Evolutionary conservation across 2,329 filamentous ascomycete genomes (phyloP).

Genomic region (Rutstroemia sp.): DNA sequence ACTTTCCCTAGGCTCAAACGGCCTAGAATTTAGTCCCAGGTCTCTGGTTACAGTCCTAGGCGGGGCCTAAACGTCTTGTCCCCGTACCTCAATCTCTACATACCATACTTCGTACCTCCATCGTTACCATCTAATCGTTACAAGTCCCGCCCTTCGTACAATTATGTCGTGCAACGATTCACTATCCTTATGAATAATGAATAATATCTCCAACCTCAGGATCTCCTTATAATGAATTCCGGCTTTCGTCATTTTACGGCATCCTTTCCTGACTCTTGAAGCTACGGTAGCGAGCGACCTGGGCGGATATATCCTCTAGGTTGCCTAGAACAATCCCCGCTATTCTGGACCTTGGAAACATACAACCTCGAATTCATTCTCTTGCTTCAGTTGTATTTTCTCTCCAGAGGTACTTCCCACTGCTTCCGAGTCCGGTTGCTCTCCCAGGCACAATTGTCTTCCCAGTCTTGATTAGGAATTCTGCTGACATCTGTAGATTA

Average conservation of each 20-base stretch:
- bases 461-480: neutral
- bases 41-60: too few species aligned
- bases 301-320: conserved; percentile 4
- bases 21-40: too few species aligned
- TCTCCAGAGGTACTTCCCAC: neutral
- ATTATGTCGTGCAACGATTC: conserved; percentile 1
- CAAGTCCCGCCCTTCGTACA: neutral
- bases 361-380: neutral
- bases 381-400: neutral
- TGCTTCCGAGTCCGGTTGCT: neutral
- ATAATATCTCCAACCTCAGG: too few species aligned
- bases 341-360: conserved; percentile 1
- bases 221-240: too few species aligned
- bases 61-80: neutral
- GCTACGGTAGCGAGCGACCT: conserved; percentile 3
- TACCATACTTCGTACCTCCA: too few species aligned
- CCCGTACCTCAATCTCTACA: neutral
- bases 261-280: neutral
- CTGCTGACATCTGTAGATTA: conserved; percentile 1
- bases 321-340: conserved; percentile 9
- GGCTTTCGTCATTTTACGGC: too few species aligned
- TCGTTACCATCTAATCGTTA: too few species aligned
- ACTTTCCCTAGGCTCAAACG: too few species aligned
- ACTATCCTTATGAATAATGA: neutral
- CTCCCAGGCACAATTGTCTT: neutral